phyloP scores from a whole-genome alignment of 2,329 filamentous ascomycete species.

The Aureobasidium leucospermi region DNA sequence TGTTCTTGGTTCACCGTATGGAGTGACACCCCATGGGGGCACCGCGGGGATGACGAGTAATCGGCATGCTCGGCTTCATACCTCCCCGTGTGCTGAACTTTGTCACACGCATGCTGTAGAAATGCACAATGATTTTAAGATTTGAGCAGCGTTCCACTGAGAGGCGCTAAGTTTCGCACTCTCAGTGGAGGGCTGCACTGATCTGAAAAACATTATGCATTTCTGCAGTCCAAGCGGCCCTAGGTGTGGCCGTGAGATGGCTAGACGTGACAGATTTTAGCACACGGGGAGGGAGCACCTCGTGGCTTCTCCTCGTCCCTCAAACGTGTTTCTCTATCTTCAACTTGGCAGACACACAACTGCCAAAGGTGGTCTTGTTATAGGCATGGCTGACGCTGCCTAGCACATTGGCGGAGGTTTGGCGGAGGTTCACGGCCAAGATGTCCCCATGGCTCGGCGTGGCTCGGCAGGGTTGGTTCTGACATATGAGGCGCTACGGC shows the following conservation, averaged over 20 bases:
- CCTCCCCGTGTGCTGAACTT: too few relatives aligned
- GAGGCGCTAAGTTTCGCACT: too few relatives aligned
- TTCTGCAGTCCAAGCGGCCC: too few relatives aligned
- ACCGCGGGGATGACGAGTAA: too few relatives aligned
- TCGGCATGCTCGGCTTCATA: background rate
- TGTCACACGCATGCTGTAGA: too few relatives aligned
- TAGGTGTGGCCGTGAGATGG: too few relatives aligned
- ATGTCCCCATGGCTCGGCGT: background rate
- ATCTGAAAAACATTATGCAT: too few relatives aligned
- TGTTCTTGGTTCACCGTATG: background rate
- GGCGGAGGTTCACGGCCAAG: background rate
- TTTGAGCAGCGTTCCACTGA: too few relatives aligned
- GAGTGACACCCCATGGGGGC: background rate
- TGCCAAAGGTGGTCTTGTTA: background rate
- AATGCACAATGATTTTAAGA: too few relatives aligned
- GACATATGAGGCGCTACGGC: background rate
- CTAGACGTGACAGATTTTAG: too few relatives aligned
- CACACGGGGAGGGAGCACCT: background rate
- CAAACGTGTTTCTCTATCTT: background rate
- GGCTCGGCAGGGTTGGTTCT: background rate
- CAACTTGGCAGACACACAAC: background rate
- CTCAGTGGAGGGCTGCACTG: too few relatives aligned
- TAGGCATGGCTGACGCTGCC: constrained; percentile 11
- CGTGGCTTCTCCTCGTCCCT: background rate
- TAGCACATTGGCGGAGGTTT: constrained; percentile 4